A percentile compares a stretch with the other conserved stretches of the same genome.
These are phyloP conservation scores for Geotrichum carabidarum DNA, from an alignment of 1,139 yeast genomes.

Conservation along the genomic window DNA sequence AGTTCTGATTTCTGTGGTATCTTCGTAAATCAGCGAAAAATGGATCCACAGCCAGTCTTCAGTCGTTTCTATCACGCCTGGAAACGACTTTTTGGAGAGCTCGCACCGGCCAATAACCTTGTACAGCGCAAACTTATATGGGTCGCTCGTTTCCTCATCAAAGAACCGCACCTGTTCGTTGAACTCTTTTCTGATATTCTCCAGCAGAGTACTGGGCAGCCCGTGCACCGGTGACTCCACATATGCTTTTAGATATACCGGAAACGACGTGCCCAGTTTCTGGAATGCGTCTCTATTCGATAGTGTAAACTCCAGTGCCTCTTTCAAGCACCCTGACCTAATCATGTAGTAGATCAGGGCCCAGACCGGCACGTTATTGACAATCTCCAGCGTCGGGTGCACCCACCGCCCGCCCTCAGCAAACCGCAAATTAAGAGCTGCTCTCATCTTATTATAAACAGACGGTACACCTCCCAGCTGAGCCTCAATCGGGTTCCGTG, in stretches of 20 bases:
- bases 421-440: conserved; percentile 51
- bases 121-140: conserved; percentile 84
- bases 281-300: conserved; percentile 59
- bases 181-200: conserved; percentile 73
- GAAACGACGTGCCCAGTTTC: conserved; percentile 80
- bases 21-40: conserved; percentile 64
- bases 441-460: conserved; percentile 62
- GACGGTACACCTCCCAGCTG: conserved; percentile 61
- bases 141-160: conserved; percentile 59
- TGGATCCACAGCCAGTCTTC: conserved; percentile 99
- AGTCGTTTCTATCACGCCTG: conserved; percentile 67
- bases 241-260: conserved; percentile 69
- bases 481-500: conserved; percentile 54
- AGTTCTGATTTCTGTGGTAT: conserved; percentile 42
- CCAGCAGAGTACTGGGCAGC: conserved; percentile 62
- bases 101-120: conserved; percentile 92
- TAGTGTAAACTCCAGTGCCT: conserved; percentile 60
- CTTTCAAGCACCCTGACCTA: conserved; percentile 75
- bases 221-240: conserved; percentile 52
- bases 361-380: conserved; percentile 90
- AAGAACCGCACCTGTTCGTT: conserved; percentile 73
- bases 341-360: conserved; percentile 78
- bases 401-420: conserved; percentile 46
- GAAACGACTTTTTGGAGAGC: conserved; percentile 64
- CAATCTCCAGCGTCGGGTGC: conserved; percentile 49